Conservation (phyloP, 345 rosid species). For the Barbarea vulgaris region DNA sequence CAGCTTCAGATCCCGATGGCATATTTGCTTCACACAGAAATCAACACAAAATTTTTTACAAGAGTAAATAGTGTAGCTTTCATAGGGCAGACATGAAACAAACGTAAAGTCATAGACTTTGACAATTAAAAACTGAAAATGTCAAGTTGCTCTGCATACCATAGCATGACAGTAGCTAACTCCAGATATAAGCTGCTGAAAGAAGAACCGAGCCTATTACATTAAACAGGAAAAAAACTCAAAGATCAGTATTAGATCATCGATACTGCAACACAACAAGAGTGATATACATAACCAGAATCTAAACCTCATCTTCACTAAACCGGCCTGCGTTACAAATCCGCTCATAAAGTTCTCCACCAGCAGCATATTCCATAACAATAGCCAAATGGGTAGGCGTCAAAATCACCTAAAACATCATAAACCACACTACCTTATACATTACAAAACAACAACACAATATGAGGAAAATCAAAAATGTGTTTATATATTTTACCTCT, state of each 20-base stretch:
- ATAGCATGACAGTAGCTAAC: conserved; percentile 94
- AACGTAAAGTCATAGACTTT: no score
- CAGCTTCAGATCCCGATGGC: conserved; percentile 88
- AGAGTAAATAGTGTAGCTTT: no score
- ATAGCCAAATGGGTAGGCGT: conserved; percentile 96
- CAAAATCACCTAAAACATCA: conserved; percentile 63
- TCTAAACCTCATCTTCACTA: conserved; percentile 83
- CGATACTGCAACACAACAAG: background rate
- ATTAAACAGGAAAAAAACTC: background rate
- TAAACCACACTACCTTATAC: background rate
- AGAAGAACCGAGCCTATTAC: conserved; percentile 90
- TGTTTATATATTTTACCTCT: conserved; percentile 45
- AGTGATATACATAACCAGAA: background rate
- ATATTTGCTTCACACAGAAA: conserved; percentile 74
- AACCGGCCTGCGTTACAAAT: conserved; percentile 86
- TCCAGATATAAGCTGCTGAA: conserved; percentile 96
- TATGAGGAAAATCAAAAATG: background rate
- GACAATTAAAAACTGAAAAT: background rate
- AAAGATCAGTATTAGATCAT: conserved; percentile 19
- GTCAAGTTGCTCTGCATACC: conserved; percentile 48
- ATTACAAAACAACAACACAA: background rate
- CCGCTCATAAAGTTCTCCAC: conserved; percentile 92
- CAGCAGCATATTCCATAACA: conserved; percentile 96
- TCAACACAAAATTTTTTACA: background rate
- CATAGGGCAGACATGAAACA: no score